These are phyloP conservation scores for Incumbomyces delicatus DNA, from an alignment of 2,329 filamentous ascomycete genomes.

Conservation along the genomic window DNA sequence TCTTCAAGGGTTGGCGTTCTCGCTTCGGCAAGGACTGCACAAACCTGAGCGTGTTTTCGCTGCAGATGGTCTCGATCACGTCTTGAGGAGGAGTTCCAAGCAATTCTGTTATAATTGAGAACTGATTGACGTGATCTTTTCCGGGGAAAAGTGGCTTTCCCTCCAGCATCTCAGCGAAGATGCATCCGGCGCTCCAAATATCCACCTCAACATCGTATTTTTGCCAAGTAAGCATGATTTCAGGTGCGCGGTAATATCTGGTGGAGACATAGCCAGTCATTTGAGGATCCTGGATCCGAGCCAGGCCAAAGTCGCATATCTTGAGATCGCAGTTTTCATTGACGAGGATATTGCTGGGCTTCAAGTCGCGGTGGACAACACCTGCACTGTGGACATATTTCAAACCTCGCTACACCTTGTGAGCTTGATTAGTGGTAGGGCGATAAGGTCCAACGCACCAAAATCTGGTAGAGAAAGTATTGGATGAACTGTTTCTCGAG, in stretches of 20 bases:
- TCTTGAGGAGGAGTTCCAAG: slow-evolving; percentile 94
- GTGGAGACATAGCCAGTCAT: slow-evolving; percentile 99
- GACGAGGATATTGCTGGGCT: slow-evolving; percentile 97
- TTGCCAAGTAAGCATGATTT: slow-evolving; percentile 99
- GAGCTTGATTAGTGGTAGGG: neutral
- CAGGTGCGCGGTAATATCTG: slow-evolving; percentile 93
- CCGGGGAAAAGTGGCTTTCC: slow-evolving; percentile 96
- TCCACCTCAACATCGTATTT: slow-evolving; percentile 99
- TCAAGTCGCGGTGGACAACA: slow-evolving; percentile 93
- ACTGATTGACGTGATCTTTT: slow-evolving; percentile 99
- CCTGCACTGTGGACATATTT: slow-evolving; percentile 99
- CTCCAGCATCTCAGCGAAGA: slow-evolving; percentile 98
- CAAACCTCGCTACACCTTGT: slow-evolving; percentile 62
- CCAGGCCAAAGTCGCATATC: slow-evolving; percentile 97
- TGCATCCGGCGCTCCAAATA: slow-evolving; percentile 98
- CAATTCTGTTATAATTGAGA: slow-evolving; percentile 97
- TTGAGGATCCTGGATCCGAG: slow-evolving; percentile 95
- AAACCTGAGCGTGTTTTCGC: slow-evolving; percentile 94
- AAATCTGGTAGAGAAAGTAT: slow-evolving; percentile 98
- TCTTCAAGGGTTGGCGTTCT: slow-evolving; percentile 71
- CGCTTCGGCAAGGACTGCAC: slow-evolving; percentile 95
- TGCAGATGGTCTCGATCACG: slow-evolving; percentile 97
- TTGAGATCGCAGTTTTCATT: slow-evolving; percentile 99
- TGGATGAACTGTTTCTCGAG: slow-evolving; percentile 99
- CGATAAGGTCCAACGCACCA: slow-evolving; percentile 51